These are phyloP conservation scores for Verticillium zaregamsianum DNA, from an alignment of 2,329 filamentous ascomycete genomes.

Conservation along the genomic window DNA sequence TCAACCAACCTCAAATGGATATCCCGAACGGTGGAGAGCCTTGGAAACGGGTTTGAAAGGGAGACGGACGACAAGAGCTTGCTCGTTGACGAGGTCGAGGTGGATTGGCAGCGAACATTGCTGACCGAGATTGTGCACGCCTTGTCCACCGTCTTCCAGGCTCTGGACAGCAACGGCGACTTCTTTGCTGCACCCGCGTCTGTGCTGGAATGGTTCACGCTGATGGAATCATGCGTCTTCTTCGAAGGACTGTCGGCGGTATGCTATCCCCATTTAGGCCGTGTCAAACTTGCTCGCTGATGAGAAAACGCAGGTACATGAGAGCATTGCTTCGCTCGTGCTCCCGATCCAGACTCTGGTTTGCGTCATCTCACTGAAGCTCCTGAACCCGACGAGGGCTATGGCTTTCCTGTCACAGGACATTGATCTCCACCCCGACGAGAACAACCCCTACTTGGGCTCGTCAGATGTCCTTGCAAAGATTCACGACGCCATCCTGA, in stretches of 20 bases:
- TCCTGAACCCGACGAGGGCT: conserved; percentile 63
- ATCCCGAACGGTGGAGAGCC: conserved; percentile 42
- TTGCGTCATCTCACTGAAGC: conserved; percentile 64
- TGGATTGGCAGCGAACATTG: conserved; percentile 58
- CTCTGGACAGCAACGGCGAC: conserved; percentile 54
- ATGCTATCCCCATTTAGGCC: conserved; percentile 4
- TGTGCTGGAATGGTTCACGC: conserved; percentile 68
- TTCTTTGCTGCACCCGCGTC: conserved; percentile 54
- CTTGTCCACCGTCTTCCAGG: conserved; percentile 68
- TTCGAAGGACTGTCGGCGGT: conserved; percentile 60
- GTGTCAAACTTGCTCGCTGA: not conserved
- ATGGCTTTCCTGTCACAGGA: conserved; percentile 52
- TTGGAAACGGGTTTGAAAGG: conserved; percentile 44
- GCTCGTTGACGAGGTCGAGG: conserved; percentile 47
- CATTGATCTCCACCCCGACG: conserved; percentile 33
- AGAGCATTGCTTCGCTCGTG: conserved; percentile 45
- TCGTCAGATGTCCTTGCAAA: conserved; percentile 66
- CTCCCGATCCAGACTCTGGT: conserved; percentile 65
- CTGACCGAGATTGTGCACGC: conserved; percentile 70
- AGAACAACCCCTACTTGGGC: conserved; percentile 59
- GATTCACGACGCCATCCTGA: conserved; percentile 67
- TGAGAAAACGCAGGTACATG: conserved; percentile 23
- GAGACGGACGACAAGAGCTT: conserved; percentile 45
- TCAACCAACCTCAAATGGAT: conserved; percentile 45
- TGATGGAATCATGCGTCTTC: conserved; percentile 66